Evolutionary conservation across 2,329 filamentous ascomycete genomes (phyloP), one percentile per base, ranked within the genome.

Genomic region (Xylogone sp.): DNA sequence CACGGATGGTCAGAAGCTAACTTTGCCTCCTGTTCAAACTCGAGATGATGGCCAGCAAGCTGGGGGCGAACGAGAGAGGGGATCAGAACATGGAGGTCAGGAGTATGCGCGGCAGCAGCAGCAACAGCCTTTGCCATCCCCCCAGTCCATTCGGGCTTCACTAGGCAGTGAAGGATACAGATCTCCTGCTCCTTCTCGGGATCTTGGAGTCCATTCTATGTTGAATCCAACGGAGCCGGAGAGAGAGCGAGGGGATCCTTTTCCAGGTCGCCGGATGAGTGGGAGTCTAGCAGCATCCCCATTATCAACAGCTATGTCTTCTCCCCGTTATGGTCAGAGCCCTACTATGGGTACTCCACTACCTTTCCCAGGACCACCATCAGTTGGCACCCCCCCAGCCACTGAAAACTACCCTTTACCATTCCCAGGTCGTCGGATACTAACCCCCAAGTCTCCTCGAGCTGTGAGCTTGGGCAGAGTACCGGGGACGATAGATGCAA

Each of bases 391-490:
- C 43, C 55, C 59, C 20, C 54, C 59, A 42, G 49, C 51, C 2
- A 46, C 42, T 42, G 62, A 62, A 29, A 51, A 48, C 19, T 56
- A 59, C 48, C 50, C 42, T 34, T 62, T 62, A 31, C 65, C 64
- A 42, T 62, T 66, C 52, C 48, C 58, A 21, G 50, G 42, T 34
- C 57, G 64, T 34, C 56, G 57, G 51, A 63, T 65, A 27, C 48
- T 65, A 43, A 65, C 62, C 27, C 62, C 63, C 46, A 64, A 60
- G 58, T 63, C 69, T 50, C 71, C 83, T 9, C 76, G 81, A 54
- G 71, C 77, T 21, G 70, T 75, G 18, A 82, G 78, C 59, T 61
- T 79, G 12, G 73, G 73, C 27, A 57, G 76, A 31, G 65, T 69
- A 0, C 73, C 72, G 18, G 72, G 69, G 21, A 75, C 72, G 1